These are phyloP conservation scores for Conidiobolus incongruus DNA, from an alignment of 371 early-diverging fungal genomes.

Conservation along the genomic window DNA sequence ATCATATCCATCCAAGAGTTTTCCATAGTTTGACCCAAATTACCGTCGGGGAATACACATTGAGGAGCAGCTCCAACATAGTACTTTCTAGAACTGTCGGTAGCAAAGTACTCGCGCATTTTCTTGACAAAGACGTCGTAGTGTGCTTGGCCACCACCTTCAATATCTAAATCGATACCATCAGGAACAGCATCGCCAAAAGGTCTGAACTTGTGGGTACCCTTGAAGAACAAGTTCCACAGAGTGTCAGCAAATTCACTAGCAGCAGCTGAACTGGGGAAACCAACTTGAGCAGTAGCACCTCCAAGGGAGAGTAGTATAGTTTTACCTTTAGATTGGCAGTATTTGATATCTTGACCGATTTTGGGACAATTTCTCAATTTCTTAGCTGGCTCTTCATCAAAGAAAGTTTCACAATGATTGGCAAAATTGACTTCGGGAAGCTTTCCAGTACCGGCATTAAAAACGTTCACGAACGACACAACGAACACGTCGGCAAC, in stretches of 20 bases:
- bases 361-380: too few relatives aligned
- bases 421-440: slow-evolving; percentile 27
- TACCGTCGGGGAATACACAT: slow-evolving; percentile 31
- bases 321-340: slow-evolving; percentile 29
- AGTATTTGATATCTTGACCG: too few relatives aligned
- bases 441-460: slow-evolving; percentile 12
- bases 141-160: slow-evolving; percentile 26
- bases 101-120: slow-evolving; percentile 18
- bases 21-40: slow-evolving; percentile 8
- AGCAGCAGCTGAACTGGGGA: slow-evolving; percentile 22
- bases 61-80: slow-evolving; percentile 48
- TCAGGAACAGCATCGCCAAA: slow-evolving; percentile 31
- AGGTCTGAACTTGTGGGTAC: slow-evolving; percentile 20
- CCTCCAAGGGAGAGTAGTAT: slow-evolving; percentile 42
- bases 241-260: slow-evolving; percentile 26
- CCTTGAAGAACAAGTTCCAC: slow-evolving; percentile 33
- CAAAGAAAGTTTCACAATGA: too few relatives aligned
- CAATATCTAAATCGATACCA: slow-evolving; percentile 48
- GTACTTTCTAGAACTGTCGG: slow-evolving; percentile 18
- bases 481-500: slow-evolving; percentile 26
- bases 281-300: slow-evolving; percentile 31
- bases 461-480: slow-evolving; percentile 36
- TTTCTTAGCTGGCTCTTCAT: too few relatives aligned
- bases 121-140: slow-evolving; percentile 18
- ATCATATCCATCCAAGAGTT: slow-evolving; percentile 15